Conservation (phyloP, 257 asterid genomes). For the Solanum gracilifrons region DNA sequence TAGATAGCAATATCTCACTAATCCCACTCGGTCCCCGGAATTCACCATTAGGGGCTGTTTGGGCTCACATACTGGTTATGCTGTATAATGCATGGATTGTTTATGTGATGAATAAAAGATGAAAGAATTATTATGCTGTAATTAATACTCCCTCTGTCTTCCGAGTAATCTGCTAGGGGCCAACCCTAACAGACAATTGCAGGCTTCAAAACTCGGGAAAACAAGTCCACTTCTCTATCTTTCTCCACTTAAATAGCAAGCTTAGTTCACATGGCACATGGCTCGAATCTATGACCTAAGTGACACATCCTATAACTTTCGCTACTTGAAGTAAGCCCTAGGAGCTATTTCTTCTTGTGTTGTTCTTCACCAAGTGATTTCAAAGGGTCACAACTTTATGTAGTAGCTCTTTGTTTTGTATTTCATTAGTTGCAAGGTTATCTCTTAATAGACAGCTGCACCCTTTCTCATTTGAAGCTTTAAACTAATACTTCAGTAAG, state of each 20-base stretch:
- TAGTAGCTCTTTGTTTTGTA: neutral
- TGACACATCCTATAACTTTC: neutral
- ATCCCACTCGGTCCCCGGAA: neutral
- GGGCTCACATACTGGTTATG: too few species aligned
- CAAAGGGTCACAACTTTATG: neutral
- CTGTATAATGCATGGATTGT: neutral
- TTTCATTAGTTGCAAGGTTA: neutral
- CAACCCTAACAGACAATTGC: neutral
- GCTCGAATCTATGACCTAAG: neutral
- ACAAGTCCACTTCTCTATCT: neutral
- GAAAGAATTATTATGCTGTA: neutral
- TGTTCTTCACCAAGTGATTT: neutral
- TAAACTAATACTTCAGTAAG: neutral
- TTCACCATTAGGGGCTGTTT: neutral
- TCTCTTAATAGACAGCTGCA: neutral
- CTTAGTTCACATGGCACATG: neutral
- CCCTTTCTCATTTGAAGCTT: neutral
- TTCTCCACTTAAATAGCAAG: neutral
- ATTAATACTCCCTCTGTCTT: neutral
- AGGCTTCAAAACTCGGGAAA: neutral
- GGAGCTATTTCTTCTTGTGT: neutral
- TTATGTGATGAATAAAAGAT: neutral
- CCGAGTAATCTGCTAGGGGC: neutral
- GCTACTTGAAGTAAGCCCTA: neutral
- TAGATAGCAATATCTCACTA: neutral